A percentile compares a stretch with the other conserved stretches of the same genome.
These are phyloP conservation scores for Kluyveromyces sp. DNA, from an alignment of 1,139 yeast genomes.

Conservation along the genomic window DNA sequence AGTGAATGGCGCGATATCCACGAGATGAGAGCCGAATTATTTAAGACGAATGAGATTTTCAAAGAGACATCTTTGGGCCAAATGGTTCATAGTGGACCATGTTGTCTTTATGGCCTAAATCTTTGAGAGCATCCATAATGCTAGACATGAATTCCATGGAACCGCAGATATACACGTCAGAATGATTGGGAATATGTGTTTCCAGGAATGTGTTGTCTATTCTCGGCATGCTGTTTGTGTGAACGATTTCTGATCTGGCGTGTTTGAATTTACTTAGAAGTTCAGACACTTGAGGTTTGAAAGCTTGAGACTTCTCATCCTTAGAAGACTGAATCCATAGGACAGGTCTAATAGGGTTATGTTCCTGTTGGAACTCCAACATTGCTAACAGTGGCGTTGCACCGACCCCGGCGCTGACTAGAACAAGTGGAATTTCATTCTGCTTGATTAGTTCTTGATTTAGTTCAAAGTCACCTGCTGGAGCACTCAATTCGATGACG, in stretches of 20 bases:
- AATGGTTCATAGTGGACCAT: slow-evolving; percentile 29
- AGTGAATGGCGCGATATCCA: no score
- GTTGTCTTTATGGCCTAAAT: slow-evolving; percentile 20
- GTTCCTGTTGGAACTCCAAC: slow-evolving; percentile 33
- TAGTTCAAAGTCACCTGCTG: slow-evolving; percentile 49
- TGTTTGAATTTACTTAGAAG: slow-evolving; percentile 15
- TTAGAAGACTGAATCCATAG: slow-evolving; percentile 29
- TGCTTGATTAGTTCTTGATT: slow-evolving; percentile 20
- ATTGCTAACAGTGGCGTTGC: slow-evolving; percentile 57
- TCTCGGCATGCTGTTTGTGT: slow-evolving; percentile 22
- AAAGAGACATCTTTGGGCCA: slow-evolving; percentile 28
- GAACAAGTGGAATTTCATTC: slow-evolving; percentile 35
- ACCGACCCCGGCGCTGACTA: slow-evolving; percentile 62
- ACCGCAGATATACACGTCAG: slow-evolving; percentile 30
- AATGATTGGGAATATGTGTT: slow-evolving; percentile 20
- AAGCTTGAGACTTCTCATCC: slow-evolving; percentile 21
- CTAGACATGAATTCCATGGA: slow-evolving; percentile 27
- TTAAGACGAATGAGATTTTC: neutral
- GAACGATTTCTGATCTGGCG: slow-evolving; percentile 16
- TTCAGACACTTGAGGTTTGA: slow-evolving; percentile 21
- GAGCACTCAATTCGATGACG: slow-evolving; percentile 46
- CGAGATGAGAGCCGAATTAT: no score
- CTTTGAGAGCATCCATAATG: slow-evolving; percentile 20
- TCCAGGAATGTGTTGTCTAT: slow-evolving; percentile 22
- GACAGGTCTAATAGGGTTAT: slow-evolving; percentile 27